These are phyloP conservation scores for Rhodomyrtus tomentosa DNA, from an alignment of 345 rosid genomes.

Conservation along the genomic window DNA sequence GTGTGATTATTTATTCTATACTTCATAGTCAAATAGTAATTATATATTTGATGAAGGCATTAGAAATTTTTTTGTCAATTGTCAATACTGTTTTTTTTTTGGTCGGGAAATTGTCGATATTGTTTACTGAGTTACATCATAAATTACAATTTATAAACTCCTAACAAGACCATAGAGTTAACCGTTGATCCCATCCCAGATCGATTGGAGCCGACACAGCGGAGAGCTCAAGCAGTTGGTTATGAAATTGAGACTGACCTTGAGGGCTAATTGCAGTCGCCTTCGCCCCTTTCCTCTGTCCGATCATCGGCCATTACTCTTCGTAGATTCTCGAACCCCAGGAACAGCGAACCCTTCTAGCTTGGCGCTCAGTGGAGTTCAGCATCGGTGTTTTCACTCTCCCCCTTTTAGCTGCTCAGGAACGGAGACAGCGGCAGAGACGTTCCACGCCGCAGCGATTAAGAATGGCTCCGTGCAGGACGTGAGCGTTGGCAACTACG, in stretches of 20 bases:
- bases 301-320: background rate
- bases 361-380: background rate
- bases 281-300: background rate
- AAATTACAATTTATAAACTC: background rate
- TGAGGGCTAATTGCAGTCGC: background rate
- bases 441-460: constrained; percentile 14
- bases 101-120: background rate
- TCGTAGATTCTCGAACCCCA: background rate
- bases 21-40: background rate
- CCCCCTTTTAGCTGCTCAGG: background rate
- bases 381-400: background rate
- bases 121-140: background rate
- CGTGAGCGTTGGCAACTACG: constrained; percentile 1
- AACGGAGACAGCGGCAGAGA: background rate
- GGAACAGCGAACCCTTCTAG: background rate
- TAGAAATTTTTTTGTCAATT: too few species aligned
- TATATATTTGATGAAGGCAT: background rate
- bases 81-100: background rate
- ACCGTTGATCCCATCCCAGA: too few species aligned
- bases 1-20: background rate
- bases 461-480: constrained; percentile 15
- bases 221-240: background rate
- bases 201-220: background rate
- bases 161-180: background rate
- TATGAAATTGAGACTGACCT: background rate